phyloP scores from a whole-genome alignment of 2,329 filamentous ascomycete genomes.

The Ascochyta clinopodiicola region DNA sequence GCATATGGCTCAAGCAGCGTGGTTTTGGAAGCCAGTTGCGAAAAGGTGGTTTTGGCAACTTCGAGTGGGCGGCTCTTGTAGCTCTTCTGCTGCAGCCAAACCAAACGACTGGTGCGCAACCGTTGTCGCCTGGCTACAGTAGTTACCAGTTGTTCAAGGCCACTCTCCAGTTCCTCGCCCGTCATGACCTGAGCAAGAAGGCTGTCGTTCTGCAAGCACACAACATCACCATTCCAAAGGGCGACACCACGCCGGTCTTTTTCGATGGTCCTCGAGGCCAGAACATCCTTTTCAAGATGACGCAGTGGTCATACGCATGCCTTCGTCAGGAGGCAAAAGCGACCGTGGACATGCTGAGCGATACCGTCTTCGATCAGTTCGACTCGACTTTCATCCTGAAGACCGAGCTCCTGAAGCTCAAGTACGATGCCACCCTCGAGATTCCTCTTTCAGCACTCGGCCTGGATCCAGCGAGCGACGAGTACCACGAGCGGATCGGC shows the following conservation, averaged over 20 bases:
- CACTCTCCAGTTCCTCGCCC: conserved; percentile 82
- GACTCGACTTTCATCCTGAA: conserved; percentile 79
- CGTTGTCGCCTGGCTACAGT: conserved; percentile 81
- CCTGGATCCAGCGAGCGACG: conserved; percentile 29
- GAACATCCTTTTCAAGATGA: conserved; percentile 92
- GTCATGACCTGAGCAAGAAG: conserved; percentile 73
- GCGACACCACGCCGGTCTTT: conserved; percentile 68
- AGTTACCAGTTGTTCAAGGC: conserved; percentile 96
- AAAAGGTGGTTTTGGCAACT: conserved; percentile 86
- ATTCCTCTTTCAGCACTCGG: conserved; percentile 46
- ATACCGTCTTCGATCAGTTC: conserved; percentile 79
- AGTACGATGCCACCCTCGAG: conserved; percentile 62
- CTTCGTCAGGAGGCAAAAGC: conserved; percentile 76
- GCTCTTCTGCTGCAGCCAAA: conserved; percentile 82
- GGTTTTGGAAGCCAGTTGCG: conserved; percentile 75
- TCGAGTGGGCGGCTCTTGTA: conserved; percentile 85
- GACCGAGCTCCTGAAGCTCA: conserved; percentile 58
- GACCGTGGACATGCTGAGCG: conserved; percentile 77
- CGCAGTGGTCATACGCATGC: conserved; percentile 76
- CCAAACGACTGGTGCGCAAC: conserved; percentile 71
- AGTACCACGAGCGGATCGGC: conserved; percentile 35
- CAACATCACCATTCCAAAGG: conserved; percentile 43
- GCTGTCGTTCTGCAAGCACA: conserved; percentile 61
- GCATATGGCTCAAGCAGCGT: conserved; percentile 87
- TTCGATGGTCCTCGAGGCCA: conserved; percentile 77